phyloP scores from a whole-genome alignment of 176 grass and related monocot species.

The Rhynchospora breviuscula region DNA sequence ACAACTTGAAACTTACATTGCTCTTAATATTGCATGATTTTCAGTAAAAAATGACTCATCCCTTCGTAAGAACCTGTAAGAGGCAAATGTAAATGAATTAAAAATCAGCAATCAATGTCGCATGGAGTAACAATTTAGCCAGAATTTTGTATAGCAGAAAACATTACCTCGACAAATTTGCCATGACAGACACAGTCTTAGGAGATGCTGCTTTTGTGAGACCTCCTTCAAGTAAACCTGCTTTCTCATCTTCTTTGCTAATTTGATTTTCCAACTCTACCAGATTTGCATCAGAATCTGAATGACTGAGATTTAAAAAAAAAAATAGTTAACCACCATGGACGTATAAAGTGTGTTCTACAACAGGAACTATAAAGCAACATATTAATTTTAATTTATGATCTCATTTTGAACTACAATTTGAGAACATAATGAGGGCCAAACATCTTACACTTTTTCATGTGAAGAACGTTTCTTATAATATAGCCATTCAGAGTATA shows the following conservation, averaged over 20 bases:
- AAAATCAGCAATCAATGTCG: not conserved
- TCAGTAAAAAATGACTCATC: conserved; percentile 76
- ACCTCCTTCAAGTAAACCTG: conserved; percentile 53
- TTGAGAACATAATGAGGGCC: not conserved
- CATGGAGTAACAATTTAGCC: not conserved
- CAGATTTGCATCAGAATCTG: conserved; percentile 42
- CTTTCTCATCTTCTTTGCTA: conserved; percentile 41
- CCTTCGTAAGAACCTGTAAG: conserved; percentile 66
- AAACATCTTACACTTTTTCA: conserved; percentile 55
- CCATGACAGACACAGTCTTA: conserved; percentile 51
- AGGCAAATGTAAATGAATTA: not conserved
- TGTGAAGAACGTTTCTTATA: conserved; percentile 27
- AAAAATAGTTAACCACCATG: no score
- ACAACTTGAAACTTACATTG: conserved; percentile 55
- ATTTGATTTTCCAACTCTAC: conserved; percentile 25
- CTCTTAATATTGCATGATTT: conserved; percentile 60
- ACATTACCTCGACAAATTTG: conserved; percentile 37
- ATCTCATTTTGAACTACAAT: not conserved
- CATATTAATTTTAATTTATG: not conserved
- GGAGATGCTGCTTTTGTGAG: conserved; percentile 36
- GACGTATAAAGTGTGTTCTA: not conserved
- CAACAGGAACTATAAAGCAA: not conserved
- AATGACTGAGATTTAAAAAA: conserved; percentile 28
- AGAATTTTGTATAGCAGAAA: conserved; percentile 11
- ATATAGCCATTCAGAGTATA: conserved; percentile 58